Conservation (phyloP, 1,284 basidiomycete genomes). For the Ceratorhiza oryzae-sativae region DNA sequence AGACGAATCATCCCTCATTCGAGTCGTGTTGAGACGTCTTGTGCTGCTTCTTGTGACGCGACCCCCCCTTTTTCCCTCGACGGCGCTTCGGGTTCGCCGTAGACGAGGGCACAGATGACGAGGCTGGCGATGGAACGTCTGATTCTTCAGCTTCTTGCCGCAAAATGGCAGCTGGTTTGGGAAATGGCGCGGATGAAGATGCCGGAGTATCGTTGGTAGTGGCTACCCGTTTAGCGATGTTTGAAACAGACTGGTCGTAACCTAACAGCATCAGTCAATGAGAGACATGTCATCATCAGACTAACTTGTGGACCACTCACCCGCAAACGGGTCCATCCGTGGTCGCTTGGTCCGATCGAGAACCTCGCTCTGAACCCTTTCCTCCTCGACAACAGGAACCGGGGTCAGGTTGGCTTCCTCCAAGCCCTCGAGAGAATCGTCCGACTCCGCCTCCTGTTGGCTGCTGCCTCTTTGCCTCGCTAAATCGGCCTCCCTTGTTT, state of each 20-base stretch:
- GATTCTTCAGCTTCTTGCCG: background rate
- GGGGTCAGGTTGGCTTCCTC: slow-evolving; percentile 44
- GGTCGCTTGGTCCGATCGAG: slow-evolving; percentile 46
- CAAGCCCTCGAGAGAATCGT: slow-evolving; percentile 52
- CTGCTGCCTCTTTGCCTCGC: slow-evolving; percentile 51
- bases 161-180: background rate
- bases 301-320: slow-evolving; percentile 49
- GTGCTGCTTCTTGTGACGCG: background rate
- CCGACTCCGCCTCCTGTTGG: slow-evolving; percentile 47
- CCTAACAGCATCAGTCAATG: background rate
- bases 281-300: background rate
- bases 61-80: background rate
- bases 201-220: background rate
- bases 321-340: slow-evolving; percentile 68
- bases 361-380: slow-evolving; percentile 27
- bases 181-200: background rate
- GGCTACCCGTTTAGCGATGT: background rate
- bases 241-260: background rate
- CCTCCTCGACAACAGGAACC: slow-evolving; percentile 45
- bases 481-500: slow-evolving; percentile 55
- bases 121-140: background rate
- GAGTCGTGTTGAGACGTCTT: background rate
- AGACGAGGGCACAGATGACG: background rate
- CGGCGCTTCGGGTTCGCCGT: background rate
- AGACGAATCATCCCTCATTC: too few species aligned